Base-by-base conservation (phyloP, 192 early-diverging fungal genomes). In the Mortierella alpina region DNA sequence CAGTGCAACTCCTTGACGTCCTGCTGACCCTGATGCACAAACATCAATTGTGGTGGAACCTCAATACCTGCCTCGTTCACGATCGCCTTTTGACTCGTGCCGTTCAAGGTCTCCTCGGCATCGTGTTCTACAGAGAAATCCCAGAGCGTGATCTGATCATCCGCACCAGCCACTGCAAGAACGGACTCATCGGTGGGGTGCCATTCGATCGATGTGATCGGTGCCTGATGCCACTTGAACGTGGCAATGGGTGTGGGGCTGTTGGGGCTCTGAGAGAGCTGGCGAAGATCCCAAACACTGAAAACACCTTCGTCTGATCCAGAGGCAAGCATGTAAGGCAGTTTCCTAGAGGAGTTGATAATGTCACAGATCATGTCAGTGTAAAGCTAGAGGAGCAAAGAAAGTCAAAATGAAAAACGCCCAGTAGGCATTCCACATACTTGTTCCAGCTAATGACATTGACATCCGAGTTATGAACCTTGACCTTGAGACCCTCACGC, bases 151-250 rank as follows among this genome's bases (percentile, higher is more conserved):
- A 97, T 75, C 86, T 99, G 98, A 76, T 99, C 91, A 83, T 99
- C 98, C 12, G 93, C 96, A 7, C 97, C 97, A 15, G 93, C 82
- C 46, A 96, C 96, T 13, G 92, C 96, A 50, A 99, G 81, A 23
- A 97, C 90, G 11, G 95, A 97, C 68, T 94, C 92, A 75, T 99
- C 98, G 3, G 86, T 91, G 7, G 96, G 95, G 67, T 95, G 92
- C 97, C 97, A 99, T 86, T 99, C 98, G 72, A 99, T 95, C 17
- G 95, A 97, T 1, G 97, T 98, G 67, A 99, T 92, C 9, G 96
- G 91, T 51, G 84, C 88, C 59, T 90, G 90, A 84, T 99, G 97
- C 98, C 98, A 99, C 66, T 91, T 90, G 85, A 98, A 99, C 12
- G 90, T 90, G 9, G 98, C 98, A 13, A 96, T 95, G 2, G 98